Base-by-base conservation (phyloP, 768 basidiomycete species). In the Antrodiella citrinella region DNA sequence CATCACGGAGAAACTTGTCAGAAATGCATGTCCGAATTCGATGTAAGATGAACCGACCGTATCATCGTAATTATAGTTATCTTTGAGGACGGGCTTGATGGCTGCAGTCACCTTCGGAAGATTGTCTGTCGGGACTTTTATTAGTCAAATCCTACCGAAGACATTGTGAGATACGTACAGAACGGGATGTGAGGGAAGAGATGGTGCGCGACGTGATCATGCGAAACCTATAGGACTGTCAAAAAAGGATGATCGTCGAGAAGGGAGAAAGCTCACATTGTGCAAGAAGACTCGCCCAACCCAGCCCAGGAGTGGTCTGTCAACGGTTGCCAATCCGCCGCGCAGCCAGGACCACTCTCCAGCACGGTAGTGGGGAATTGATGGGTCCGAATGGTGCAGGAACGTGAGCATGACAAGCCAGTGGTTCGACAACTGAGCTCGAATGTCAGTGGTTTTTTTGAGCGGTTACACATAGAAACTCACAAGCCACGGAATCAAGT, bases 151-250 rank as follows among this genome's bases (percentile, higher is more conserved):
- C n/a, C n/a, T n/a, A n/a, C n/a, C n/a, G n/a, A n/a, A n/a, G 19
- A 48, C 15, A 15, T 35, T 9, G 71, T n/a, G n/a, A 73, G 70
- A 4, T n/a, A 72, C 76, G 64, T 57, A 81, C 78, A 80, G 63
- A 81, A 81, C 12, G 80, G 79, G 47, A 80, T 76, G 47, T 69
- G 69, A n/a, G 77, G 76, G 66, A 80, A 80, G 38, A 81, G 64
- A 58, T 82, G 81, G 58, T 82, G 81, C 1, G 78, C 73, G 47
- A 82, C 70, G 67, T 81, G 63, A 72, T 65, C 77, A 69, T 54
- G 70, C 63, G 64, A 53, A 39, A 62, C 53, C 57, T 55, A 51
- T 26, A 12, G 21, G 35, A 35, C 13, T 9, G 40, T 42, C 26
- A 40, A 46, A n/a, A 43, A 21, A 26, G 47, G 44, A 19, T 23